Base-by-base conservation (phyloP, 495 filamentous ascomycete species). In the Penicillium macrosclerotiorum region DNA sequence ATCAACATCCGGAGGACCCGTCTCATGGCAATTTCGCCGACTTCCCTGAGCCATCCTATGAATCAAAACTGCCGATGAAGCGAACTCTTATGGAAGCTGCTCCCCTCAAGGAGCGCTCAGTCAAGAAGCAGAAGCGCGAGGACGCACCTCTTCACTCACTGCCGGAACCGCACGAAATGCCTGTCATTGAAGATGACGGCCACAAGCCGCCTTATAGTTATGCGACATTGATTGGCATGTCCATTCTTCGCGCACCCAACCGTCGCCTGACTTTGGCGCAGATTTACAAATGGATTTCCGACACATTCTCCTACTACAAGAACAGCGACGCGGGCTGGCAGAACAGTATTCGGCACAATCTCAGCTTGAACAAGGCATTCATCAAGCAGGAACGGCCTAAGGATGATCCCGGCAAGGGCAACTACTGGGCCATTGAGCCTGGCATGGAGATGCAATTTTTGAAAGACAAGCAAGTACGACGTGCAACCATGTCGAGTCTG, bases 271-370 rank as follows among this genome's bases (percentile, higher is more conserved):
- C 93, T 2, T 75, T 98, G 1, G 83, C 90, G n/a, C 91, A 96
- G 61, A 98, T 98, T 50, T 98, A 98, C 79, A 95, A 93, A 59
- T 98, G 93, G 93, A 97, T 98, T 47, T 90, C 89, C 1, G 89
- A 97, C 60, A 93, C 85, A 3, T 98, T 89, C 63, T 80, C 78
- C 2, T 95, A 88, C 65, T 98, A 96, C 71, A 83, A 82, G 44
- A 79, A 81, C 13, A 77, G 82, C 25, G 89, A 95, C 43, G 78
- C 87, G 4, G 92, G 93, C 19, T 98, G 93, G 93, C 91, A 96
- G 67, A 98, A 98, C 63, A 96, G 92, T 69, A 98, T 98, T 64
- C 85, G 93, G 1, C 93, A 98, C 59, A 98, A 98, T 49, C 82
- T 98, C n/a, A 95, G 89, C 57, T 74, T 97, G 17, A 96, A 96